Base-by-base conservation (phyloP, 2,329 filamentous ascomycete species). In the Alternaria incomplexa region DNA sequence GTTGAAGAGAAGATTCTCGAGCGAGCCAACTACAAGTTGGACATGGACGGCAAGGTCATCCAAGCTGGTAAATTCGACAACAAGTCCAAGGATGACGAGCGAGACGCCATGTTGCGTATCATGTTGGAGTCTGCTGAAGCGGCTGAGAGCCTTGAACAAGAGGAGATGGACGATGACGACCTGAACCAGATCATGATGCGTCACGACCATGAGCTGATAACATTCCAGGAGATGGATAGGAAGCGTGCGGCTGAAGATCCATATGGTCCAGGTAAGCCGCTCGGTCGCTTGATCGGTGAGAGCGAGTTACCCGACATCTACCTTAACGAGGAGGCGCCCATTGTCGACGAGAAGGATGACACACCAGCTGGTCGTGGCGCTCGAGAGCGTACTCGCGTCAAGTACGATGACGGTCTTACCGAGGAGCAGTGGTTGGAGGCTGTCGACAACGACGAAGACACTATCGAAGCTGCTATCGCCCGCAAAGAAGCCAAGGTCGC, bases 21-120 rank as follows among this genome's bases (percentile, higher is more conserved):
- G 80, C 91, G 95, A 79, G 96, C 96, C 3, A 91, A 97, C 71
- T 99, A 91, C 87, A 99, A 99, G 87, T 88, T 99, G 68, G 95
- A 98, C 80, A 97, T 99, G 91, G 96, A 99, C 77, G 95, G 96
- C 83, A 99, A 99, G 82, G 94, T 99, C 77, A 99, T 99, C 72
- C 96, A 99, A 79, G 96, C 96, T 63, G 96, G 96, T 89, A 96
- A 97, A 78, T 99, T 99, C 83, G 96, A 99, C 73, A 98, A 99
- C 84, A 99, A 98, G 78, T 99, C 96, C 2, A 98, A 96, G 0
- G 96, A 97, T 79, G 97, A 97, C 58, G 96, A 99, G 81, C 93
- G 96, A 85, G 96, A 99, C 76, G 95, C 96, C 46, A 95, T 99
- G 88, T 85, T 99, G 71, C 90, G 96, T 74, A 96, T 96, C 52